These are phyloP conservation scores for Pseudisothecium myosuroides DNA, from an alignment of 225 moss, liverwort and hornwort species.

Conservation along the genomic window DNA sequence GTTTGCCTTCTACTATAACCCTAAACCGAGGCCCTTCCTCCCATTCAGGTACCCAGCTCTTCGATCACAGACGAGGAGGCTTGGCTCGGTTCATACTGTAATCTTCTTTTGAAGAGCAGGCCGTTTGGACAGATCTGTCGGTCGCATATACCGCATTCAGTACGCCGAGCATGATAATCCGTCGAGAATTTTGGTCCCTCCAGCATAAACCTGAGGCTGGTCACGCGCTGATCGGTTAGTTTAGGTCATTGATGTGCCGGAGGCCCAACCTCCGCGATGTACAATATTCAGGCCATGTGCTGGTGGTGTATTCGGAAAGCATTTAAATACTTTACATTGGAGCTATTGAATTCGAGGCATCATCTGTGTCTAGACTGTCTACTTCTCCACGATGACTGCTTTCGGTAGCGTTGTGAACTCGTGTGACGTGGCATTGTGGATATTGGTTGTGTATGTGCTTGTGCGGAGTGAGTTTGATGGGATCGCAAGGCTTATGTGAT, in stretches of 20 bases:
- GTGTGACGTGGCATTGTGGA: neutral
- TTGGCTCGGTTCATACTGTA: neutral
- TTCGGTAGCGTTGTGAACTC: neutral
- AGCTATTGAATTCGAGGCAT: constrained; percentile 6
- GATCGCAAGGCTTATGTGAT: neutral
- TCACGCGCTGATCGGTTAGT: constrained; percentile 35
- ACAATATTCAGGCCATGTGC: constrained; percentile 10
- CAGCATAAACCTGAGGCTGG: constrained; percentile 14
- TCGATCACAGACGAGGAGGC: neutral
- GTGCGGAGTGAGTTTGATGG: neutral
- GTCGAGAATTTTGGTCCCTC: constrained; percentile 26
- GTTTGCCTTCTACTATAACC: neutral
- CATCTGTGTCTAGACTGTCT: neutral
- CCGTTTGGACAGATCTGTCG: neutral
- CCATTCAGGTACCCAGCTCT: neutral
- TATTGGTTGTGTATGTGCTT: neutral
- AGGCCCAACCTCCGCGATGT: constrained; percentile 18
- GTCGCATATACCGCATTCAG: neutral
- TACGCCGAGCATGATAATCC: constrained; percentile 1
- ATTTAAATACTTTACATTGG: too few species aligned
- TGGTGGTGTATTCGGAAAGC: constrained; percentile 8
- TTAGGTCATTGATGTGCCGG: constrained; percentile 17
- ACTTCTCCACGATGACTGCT: neutral
- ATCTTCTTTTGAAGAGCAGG: neutral
- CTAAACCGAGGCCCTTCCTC: neutral